Evolutionary conservation across 2,329 filamentous ascomycete genomes (phyloP).

Genomic region (Byssoonygena ceratinophila): DNA sequence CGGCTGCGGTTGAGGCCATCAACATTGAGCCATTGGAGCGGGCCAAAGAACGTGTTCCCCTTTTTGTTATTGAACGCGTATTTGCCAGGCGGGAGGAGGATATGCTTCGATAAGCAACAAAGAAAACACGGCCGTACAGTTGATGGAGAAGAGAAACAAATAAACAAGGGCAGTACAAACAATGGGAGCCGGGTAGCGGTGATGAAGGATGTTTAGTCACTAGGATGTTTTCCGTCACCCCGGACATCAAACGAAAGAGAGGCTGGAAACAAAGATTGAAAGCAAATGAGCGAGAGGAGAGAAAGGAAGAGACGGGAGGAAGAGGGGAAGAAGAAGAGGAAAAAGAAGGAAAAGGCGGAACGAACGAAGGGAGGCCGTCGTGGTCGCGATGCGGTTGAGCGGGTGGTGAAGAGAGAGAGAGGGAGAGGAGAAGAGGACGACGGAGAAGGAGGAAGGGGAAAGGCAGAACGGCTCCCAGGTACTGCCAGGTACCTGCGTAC

Average conservation of each 20-base stretch:
- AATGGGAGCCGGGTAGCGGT: background rate
- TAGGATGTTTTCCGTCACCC: slow-evolving; percentile 4
- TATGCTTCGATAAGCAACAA: background rate
- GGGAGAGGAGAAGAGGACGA: slow-evolving; percentile 15
- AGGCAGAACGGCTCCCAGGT: slow-evolving; percentile 10
- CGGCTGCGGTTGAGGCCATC: slow-evolving; percentile 4
- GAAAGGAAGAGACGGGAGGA: slow-evolving; percentile 1
- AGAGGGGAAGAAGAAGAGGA: background rate
- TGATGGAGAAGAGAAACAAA: background rate
- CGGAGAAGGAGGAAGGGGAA: slow-evolving; percentile 13
- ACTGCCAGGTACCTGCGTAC: slow-evolving; percentile 1
- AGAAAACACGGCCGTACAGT: slow-evolving; percentile 1
- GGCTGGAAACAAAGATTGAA: slow-evolving; percentile 3
- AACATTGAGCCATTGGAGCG: slow-evolving; percentile 7
- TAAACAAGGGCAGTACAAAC: slow-evolving; percentile 7
- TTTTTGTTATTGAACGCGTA: background rate
- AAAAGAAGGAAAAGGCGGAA: slow-evolving; percentile 9
- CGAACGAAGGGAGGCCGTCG: slow-evolving; percentile 8
- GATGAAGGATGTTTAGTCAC: background rate
- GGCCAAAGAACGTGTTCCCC: background rate
- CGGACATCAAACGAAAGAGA: slow-evolving; percentile 9
- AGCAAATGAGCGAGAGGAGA: slow-evolving; percentile 4
- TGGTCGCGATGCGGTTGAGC: slow-evolving; percentile 9
- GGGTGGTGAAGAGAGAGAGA: slow-evolving; percentile 12
- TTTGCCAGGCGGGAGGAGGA: background rate